Conservation (phyloP, 495 filamentous ascomycete genomes). For the Neurospora sp. region DNA sequence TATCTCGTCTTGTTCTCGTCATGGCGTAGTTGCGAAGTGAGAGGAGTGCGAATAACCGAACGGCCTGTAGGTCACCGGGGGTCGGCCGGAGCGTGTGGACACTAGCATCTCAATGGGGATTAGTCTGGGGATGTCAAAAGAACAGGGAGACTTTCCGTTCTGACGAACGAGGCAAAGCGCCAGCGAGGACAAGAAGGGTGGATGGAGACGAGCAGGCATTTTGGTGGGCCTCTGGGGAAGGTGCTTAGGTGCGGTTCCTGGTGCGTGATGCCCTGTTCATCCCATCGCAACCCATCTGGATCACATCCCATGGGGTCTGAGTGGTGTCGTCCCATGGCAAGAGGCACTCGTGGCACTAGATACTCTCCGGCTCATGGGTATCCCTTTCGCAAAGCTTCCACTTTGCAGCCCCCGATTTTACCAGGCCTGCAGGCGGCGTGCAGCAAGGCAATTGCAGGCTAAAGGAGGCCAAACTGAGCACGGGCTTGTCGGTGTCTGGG, state of each 20-base stretch:
- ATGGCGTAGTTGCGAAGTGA: not conserved
- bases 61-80: not conserved
- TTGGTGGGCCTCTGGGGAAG: not conserved
- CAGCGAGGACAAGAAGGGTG: not conserved
- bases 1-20: not conserved
- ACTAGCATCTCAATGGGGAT: not conserved
- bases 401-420: not conserved
- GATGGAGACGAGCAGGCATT: not conserved
- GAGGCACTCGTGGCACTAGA: not conserved
- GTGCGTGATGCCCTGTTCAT: not conserved
- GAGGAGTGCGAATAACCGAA: not conserved
- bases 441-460: slow-evolving; percentile 1
- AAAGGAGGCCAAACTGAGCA: slow-evolving; percentile 9
- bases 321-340: not conserved
- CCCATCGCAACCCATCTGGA: not conserved
- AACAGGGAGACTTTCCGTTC: not conserved
- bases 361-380: not conserved
- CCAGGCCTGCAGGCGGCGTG: slow-evolving; percentile 6
- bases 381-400: not conserved
- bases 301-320: not conserved
- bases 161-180: not conserved
- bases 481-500: slow-evolving; percentile 10
- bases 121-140: not conserved
- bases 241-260: not conserved
- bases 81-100: not conserved